Percentiles rank a stretch among this genome's conserved stretches.
These are phyloP conservation scores for Golubevia pallescens DNA, from an alignment of 1,284 basidiomycete genomes.

Conservation along the genomic window DNA sequence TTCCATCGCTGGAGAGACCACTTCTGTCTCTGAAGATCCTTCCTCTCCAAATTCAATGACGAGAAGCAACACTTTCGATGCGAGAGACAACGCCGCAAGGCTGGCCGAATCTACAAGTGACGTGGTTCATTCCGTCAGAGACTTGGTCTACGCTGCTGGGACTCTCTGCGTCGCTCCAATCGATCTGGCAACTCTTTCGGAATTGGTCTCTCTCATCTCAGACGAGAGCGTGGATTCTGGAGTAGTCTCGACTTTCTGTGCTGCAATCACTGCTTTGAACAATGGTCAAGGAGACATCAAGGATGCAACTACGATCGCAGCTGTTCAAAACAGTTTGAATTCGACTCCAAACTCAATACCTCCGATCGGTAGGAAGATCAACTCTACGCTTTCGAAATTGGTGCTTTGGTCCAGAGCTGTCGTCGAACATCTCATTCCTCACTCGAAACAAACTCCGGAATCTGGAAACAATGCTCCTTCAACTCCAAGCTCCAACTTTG, in stretches of 20 bases:
- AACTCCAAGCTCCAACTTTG: slow-evolving; percentile 12
- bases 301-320: slow-evolving; percentile 3
- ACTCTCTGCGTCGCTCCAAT: slow-evolving; percentile 20
- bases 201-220: slow-evolving; percentile 11
- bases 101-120: slow-evolving; percentile 20
- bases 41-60: not conserved
- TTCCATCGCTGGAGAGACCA: slow-evolving; percentile 30
- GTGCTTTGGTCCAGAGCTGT: slow-evolving; percentile 66
- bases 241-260: slow-evolving; percentile 11
- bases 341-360: slow-evolving; percentile 42
- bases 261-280: slow-evolving; percentile 8
- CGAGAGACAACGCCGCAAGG: slow-evolving; percentile 20
- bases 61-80: not conserved
- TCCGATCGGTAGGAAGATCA: slow-evolving; percentile 66
- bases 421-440: slow-evolving; percentile 31
- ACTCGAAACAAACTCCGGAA: slow-evolving; percentile 16
- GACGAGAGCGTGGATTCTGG: not conserved
- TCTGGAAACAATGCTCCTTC: not conserved
- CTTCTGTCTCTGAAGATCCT: slow-evolving; percentile 24
- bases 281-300: not conserved
- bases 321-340: slow-evolving; percentile 2
- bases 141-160: slow-evolving; percentile 37
- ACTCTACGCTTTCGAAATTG: slow-evolving; percentile 67
- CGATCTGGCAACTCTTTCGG: slow-evolving; percentile 32
- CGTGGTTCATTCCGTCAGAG: slow-evolving; percentile 29